Evolutionary conservation across 1,284 basidiomycete species (phyloP), one percentile per base, ranked within the genome.

Genomic region (Cutaneotrichosporon mucoides): DNA sequence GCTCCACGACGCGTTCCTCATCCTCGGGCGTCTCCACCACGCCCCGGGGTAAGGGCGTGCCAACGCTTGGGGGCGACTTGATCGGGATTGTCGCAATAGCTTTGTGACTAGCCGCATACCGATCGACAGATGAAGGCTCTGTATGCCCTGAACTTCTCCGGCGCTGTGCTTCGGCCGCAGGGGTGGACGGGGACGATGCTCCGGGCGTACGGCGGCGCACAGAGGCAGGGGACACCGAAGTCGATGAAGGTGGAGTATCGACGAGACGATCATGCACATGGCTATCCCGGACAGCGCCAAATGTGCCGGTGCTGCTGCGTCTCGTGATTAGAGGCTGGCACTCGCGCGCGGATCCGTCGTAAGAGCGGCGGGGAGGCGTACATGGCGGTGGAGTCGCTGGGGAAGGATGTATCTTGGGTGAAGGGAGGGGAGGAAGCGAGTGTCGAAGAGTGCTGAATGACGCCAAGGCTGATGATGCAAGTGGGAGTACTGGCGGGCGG

Each of bases 231-330:
- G 46, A 48, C 33, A 7, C 33, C 12, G 46, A n/a, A 5, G 11
- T 12, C 3, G 45, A 34, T 12, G 46, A 33, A 24, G 24, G 16
- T 10, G 44, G 11, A 33, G 44, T n/a, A 13, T 16, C 33, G 44
- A 24, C 44, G 16, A 45, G 24, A 24, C 2, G 16, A 3, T 24
- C 44, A 33, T 45, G 16, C 16, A 33, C 44, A 16, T 16, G 44
- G 10, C 16, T 6, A 6, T 45, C 44, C 7, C 44, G 16, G 9
- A 3, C 24, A 24, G 38, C 49, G 11, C 52, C 55, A 41, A 53
- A 55, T 9, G 54, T 60, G 47, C 46, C 50, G 0, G 54, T 57
- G 45, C 41, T 45, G 11, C 53, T 44, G 46, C 55, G 52, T 1
- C 51, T 45, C 9, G 40, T 49, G 15, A 37, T 47, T 12, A 16